Evolutionary conservation across 306 rosid species (phyloP), one percentile per base, ranked within the genome.

Genomic region (Corylus avellana): DNA sequence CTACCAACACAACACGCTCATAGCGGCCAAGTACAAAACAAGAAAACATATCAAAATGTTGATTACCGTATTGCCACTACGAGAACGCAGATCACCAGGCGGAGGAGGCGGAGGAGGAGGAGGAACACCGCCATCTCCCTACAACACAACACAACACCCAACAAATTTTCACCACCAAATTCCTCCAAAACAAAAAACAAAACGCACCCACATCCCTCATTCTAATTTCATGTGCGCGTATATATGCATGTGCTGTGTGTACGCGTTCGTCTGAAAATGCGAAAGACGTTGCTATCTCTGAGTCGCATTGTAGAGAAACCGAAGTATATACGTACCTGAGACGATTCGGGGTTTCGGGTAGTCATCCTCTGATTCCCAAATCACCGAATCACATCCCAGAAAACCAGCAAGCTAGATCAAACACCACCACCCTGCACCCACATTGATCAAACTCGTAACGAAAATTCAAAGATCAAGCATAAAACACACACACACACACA

Each of bases 341-440:
- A 79, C 56, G 82, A 77, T 8, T 93, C 96, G 0, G 89, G 82
- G 80, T 20, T 91, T 76, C 88, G 88, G 83, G 83, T 89, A 76
- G 85, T 78, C 99, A 96, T 96, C 83, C 88, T 84, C 87, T 83
- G 89, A 88, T 83, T 83, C 84, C 83, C 86, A 79, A 81, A 85
- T 87, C 89, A 87, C 78, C 81, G 84, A 89, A 90, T 70, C 84
- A 79, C 81, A 81, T 78, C 86, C 77, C 47, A 70, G 63, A 63
- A 51, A 57, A 70, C 62, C 50, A 70, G 32, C 90, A 75, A 80
- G 72, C 64, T 79, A 76, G 78, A 68, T 77, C 77, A 76, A 85
- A 78, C 71, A 46, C 49, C 66, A 72, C 44, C 51, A 80, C 89
- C 77, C 89, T 75, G 83, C 66, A 76, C 66, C 71, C 79, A 79